Evolutionary conservation across 495 filamentous ascomycete genomes (phyloP).

Genomic region (Xylaria nigripes): DNA sequence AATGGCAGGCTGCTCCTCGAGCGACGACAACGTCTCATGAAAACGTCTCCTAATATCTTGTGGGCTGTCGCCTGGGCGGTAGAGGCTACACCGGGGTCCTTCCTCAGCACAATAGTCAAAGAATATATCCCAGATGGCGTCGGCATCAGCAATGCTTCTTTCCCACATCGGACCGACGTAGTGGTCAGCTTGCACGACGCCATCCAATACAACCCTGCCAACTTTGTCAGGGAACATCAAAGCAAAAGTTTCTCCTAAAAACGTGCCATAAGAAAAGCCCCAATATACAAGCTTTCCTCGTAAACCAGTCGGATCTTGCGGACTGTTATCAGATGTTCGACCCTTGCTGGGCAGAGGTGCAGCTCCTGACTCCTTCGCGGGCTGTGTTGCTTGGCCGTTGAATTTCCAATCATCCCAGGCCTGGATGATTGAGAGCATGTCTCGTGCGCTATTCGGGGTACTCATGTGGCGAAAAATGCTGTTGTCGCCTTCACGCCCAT

Average conservation of each 20-base stretch:
- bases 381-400: slow-evolving; percentile 3
- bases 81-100: slow-evolving; percentile 25
- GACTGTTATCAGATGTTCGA: background rate
- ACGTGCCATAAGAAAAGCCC: slow-evolving; percentile 55
- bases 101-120: slow-evolving; percentile 32
- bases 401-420: slow-evolving; percentile 31
- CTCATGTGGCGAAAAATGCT: slow-evolving; percentile 28
- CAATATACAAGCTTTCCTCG: slow-evolving; percentile 46
- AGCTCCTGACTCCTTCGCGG: background rate
- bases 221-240: slow-evolving; percentile 37
- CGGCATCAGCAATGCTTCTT: slow-evolving; percentile 34
- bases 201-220: slow-evolving; percentile 34
- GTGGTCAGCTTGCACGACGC: slow-evolving; percentile 33
- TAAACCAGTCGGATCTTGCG: slow-evolving; percentile 13
- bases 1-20: slow-evolving; percentile 40
- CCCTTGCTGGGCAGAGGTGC: background rate
- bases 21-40: slow-evolving; percentile 26
- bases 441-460: slow-evolving; percentile 23
- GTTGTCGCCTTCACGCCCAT: slow-evolving; percentile 19
- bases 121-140: slow-evolving; percentile 33
- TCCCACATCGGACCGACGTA: slow-evolving; percentile 28
- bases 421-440: slow-evolving; percentile 27
- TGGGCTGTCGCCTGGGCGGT: slow-evolving; percentile 25
- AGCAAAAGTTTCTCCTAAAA: slow-evolving; percentile 47
- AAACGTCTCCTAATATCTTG: slow-evolving; percentile 40